Evolutionary conservation across 768 basidiomycete species (phyloP), one percentile per base, ranked within the genome.

Genomic region (Calocybe cyanea): DNA sequence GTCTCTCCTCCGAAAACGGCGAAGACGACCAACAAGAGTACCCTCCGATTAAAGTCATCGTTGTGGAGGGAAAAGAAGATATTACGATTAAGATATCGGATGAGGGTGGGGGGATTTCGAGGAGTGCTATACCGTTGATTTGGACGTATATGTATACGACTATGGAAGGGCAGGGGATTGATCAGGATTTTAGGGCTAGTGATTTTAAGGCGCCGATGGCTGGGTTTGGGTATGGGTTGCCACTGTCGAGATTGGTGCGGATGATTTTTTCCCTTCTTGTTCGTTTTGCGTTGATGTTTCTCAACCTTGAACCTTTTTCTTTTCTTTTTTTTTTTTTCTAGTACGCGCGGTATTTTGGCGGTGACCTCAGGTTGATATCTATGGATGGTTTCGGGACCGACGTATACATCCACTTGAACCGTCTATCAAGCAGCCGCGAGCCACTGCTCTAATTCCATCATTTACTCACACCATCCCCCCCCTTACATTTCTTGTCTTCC

Each of bases 111-210:
- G 93, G 95, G 0, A 98, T 98, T 45, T 80, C 92, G 19, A 66
- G 92, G 71, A 67, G 85, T 50, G 90, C 91, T 0, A 86, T 98
- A 13, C 92, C 93, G 7, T 75, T 94, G 37, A 95, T 99, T 43
- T 99, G 96, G 96, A 99, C 95, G 47, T 98, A 93, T 64, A 95
- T 96, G 91, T 92, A 92, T 56, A 92, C 90, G 41, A 92, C 85
- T 10, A 87, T 89, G 88, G 76, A 79, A 62, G 73, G 77, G 10
- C 78, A 84, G 63, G 77, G 74, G 13, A 77, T 89, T 37, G 86
- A 84, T 52, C 80, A 84, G 63, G 80, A 90, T 51, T 88, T 92
- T 55, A 78, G 85, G 52, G 84, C 80, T 35, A 85, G 80, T 44
- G 93, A 98, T 63, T 97, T 98, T 65, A 87, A 92, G 62, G 95